A percentile compares a stretch with the other conserved stretches of the same genome.
Conservation (phyloP, 352 stramenopile genomes). For the Globisporangium viniferum region DNA sequence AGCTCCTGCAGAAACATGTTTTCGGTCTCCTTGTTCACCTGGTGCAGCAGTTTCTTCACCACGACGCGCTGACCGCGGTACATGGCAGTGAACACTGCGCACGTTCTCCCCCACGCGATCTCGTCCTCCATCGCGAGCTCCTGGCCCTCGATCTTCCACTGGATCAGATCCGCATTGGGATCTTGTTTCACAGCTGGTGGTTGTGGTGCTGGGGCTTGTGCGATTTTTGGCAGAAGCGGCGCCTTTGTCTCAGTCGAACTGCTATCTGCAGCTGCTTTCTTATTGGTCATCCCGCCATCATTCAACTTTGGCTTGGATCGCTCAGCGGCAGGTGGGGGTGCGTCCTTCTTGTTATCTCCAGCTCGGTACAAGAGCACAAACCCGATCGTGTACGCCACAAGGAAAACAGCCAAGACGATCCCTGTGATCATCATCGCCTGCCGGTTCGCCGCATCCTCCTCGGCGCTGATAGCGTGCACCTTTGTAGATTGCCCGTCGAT, state of each 20-base stretch:
- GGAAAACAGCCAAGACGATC: neutral
- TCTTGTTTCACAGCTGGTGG: neutral
- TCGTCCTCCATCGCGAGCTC: constrained; percentile 14
- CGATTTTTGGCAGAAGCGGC: neutral
- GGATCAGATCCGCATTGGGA: neutral
- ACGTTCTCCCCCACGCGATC: constrained; percentile 15
- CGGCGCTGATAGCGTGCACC: neutral
- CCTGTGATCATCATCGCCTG: constrained; percentile 13
- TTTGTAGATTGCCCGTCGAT: neutral
- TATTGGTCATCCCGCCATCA: neutral
- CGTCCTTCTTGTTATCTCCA: neutral
- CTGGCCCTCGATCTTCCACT: constrained; percentile 4
- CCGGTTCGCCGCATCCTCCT: constrained; percentile 9
- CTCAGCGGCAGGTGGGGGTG: neutral
- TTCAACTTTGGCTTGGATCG: neutral
- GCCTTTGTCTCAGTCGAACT: neutral
- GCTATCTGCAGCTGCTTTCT: neutral
- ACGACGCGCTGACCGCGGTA: constrained; percentile 13
- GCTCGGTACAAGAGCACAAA: constrained; percentile 9
- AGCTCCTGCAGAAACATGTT: constrained; percentile 20
- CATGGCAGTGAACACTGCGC: constrained; percentile 14
- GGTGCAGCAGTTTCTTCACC: constrained; percentile 13
- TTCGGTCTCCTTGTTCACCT: neutral
- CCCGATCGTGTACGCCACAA: neutral
- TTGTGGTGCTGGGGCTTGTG: neutral